Evolutionary conservation across 495 filamentous ascomycete species (phyloP).

Genomic region (Tetracladium marchalianum): DNA sequence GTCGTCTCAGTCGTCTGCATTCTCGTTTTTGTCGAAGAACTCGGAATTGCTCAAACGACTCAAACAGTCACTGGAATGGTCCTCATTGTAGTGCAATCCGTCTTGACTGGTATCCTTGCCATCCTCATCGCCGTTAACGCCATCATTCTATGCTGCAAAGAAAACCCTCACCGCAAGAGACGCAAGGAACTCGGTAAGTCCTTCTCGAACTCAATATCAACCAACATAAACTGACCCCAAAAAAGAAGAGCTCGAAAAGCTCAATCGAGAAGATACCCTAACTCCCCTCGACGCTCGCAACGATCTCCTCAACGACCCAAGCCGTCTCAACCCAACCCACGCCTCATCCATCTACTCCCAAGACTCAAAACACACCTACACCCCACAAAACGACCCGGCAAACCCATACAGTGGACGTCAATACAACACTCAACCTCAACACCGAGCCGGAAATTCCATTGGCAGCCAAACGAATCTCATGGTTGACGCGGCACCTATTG

Average conservation of each 20-base stretch:
- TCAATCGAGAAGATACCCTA: constrained; percentile 73
- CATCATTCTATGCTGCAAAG: constrained; percentile 65
- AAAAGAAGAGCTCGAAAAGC: constrained; percentile 51
- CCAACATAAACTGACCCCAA: neutral
- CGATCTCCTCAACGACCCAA: constrained; percentile 59
- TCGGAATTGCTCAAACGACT: constrained; percentile 86
- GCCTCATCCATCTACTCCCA: constrained; percentile 1
- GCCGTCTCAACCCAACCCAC: neutral
- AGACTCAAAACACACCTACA: constrained; percentile 14
- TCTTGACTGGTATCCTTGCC: constrained; percentile 72
- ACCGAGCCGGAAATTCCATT: constrained; percentile 1
- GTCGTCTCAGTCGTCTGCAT: constrained; percentile 84
- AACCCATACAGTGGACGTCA: constrained; percentile 15
- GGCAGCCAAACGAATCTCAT: constrained; percentile 11
- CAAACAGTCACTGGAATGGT: constrained; percentile 85
- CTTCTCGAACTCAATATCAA: neutral
- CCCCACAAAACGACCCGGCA: constrained; percentile 13
- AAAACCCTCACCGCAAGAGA: constrained; percentile 81
- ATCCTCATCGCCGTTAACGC: constrained; percentile 89
- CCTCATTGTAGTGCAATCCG: constrained; percentile 80
- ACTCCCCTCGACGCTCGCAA: constrained; percentile 87
- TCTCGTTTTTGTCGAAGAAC: constrained; percentile 86
- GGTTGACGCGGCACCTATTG: constrained; percentile 5
- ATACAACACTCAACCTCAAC: constrained; percentile 3
- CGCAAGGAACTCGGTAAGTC: constrained; percentile 77